Conservation (phyloP, 139 green algal genomes). For the Coelastrella sp. region DNA sequence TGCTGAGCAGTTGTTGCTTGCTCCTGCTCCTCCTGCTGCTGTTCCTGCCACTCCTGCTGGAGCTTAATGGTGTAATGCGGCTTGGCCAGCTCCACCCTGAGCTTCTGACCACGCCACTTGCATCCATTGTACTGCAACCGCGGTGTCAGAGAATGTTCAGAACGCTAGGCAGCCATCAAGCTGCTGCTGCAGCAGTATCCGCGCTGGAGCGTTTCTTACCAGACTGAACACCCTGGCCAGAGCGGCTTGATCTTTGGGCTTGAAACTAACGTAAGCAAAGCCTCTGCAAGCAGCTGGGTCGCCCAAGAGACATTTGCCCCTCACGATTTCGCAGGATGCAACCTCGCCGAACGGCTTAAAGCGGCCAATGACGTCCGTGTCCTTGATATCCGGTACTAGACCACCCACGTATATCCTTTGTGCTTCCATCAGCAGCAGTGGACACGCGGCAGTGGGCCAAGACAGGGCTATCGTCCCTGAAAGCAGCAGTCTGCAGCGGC, state of each 20-base stretch:
- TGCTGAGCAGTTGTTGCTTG: not conserved
- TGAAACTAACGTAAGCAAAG: conserved; percentile 70
- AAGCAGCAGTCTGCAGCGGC: no score
- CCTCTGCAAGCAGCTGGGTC: conserved; percentile 42
- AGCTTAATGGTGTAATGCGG: conserved; percentile 47
- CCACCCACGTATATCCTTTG: conserved; percentile 67
- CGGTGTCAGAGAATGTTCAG: not conserved
- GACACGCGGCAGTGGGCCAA: no score
- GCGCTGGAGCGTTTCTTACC: conserved; percentile 10
- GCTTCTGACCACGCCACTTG: conserved; percentile 64
- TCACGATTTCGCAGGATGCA: conserved; percentile 40
- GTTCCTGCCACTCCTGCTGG: conserved; percentile 45
- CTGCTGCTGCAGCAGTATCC: no score
- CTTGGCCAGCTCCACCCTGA: conserved; percentile 62
- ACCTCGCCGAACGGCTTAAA: conserved; percentile 75
- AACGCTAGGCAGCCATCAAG: no score
- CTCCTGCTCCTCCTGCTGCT: conserved; percentile 27
- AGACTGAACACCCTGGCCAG: conserved; percentile 56
- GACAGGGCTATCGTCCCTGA: no score
- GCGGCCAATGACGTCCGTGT: conserved; percentile 55
- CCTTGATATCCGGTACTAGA: conserved; percentile 50
- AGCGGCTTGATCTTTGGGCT: conserved; percentile 55
- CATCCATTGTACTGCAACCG: conserved; percentile 70
- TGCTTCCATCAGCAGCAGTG: not conserved
- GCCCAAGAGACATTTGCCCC: conserved; percentile 44